Conservation (phyloP, 2,329 filamentous ascomycete genomes). For the Alternaria atra region DNA sequence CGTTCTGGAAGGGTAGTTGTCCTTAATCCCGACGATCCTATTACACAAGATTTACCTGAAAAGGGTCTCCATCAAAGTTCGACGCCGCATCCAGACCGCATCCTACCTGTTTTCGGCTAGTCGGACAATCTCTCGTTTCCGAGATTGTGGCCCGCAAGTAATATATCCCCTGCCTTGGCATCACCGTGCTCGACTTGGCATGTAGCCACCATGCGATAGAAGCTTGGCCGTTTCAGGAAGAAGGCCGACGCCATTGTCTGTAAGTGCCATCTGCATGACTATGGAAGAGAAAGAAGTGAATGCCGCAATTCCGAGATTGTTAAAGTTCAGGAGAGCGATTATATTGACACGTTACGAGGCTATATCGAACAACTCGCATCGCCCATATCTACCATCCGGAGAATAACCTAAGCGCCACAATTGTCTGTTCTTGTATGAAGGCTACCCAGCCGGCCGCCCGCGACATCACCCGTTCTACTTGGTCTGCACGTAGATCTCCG, state of each 20-base stretch:
- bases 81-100: neutral
- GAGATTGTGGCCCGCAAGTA: conserved; percentile 1
- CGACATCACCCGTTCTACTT: neutral
- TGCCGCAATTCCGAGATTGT: neutral
- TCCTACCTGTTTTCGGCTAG: neutral
- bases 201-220: neutral
- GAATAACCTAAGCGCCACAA: neutral
- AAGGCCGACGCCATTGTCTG: neutral
- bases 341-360: neutral
- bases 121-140: neutral
- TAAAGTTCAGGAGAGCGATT: neutral
- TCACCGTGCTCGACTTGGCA: neutral
- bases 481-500: conserved; percentile 18
- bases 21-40: no score
- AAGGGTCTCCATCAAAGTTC: neutral
- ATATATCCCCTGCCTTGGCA: conserved; percentile 5
- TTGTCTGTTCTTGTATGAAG: neutral
- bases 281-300: neutral
- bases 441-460: neutral
- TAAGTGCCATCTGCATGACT: neutral
- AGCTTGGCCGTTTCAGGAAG: neutral
- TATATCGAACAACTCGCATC: neutral
- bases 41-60: no score
- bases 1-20: no score
- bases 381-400: neutral